Percentiles rank a stretch among this genome's conserved stretches.
These are phyloP conservation scores for Cardiospermum halicacabum DNA, from an alignment of 345 rosid genomes.

Conservation along the genomic window DNA sequence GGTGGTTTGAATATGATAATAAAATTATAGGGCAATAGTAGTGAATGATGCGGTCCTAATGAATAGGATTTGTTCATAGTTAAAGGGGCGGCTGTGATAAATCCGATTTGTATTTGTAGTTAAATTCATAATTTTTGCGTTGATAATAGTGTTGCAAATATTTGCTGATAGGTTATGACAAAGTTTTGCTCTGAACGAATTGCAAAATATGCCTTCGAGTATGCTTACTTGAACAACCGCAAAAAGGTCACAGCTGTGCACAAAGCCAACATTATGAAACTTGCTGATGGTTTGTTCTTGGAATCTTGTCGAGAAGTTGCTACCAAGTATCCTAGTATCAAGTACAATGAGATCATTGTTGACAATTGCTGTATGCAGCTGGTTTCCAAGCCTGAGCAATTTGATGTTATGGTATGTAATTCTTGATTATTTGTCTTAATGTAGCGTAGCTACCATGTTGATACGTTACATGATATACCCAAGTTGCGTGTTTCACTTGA, in stretches of 20 bases:
- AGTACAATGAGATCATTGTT: conserved; percentile 82
- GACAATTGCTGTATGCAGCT: conserved; percentile 98
- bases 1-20: too few species aligned
- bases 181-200: conserved; percentile 95
- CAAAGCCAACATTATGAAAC: conserved; percentile 97
- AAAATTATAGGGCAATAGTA: too few species aligned
- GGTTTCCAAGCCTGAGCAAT: conserved; percentile 94
- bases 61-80: too few species aligned
- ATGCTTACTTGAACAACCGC: conserved; percentile 86
- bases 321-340: conserved; percentile 65
- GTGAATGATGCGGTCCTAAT: too few species aligned
- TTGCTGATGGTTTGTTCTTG: conserved; percentile 90
- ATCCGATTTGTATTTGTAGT: neutral
- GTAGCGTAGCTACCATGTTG: neutral
- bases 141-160: neutral
- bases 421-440: neutral
- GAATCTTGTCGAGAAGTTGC: conserved; percentile 96
- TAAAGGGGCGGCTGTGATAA: too few species aligned
- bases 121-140: neutral
- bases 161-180: conserved; percentile 83
- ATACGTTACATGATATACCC: neutral
- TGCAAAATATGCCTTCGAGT: conserved; percentile 94
- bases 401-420: conserved; percentile 86
- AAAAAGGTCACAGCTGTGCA: conserved; percentile 94
- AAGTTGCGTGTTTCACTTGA: neutral